Evolutionary conservation across 306 rosid genomes (phyloP).

Genomic region (Glycine soja): DNA sequence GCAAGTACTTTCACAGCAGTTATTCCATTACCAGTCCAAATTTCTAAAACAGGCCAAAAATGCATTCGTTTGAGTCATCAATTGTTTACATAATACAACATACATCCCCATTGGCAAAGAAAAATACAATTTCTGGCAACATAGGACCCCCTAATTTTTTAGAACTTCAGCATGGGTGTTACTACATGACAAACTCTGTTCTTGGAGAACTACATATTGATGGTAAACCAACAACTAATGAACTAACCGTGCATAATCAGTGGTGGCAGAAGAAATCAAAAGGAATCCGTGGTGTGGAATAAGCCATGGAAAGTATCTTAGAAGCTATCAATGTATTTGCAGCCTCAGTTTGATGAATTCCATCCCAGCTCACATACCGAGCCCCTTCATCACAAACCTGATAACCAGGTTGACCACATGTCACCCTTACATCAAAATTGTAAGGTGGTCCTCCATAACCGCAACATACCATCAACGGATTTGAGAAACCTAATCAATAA

Average conservation of each 20-base stretch:
- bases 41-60: slow-evolving; percentile 7
- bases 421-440: slow-evolving; percentile 69
- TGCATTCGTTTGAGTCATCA: not conserved
- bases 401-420: slow-evolving; percentile 81
- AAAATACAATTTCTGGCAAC: not conserved
- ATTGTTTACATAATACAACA: slow-evolving; percentile 20
- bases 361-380: slow-evolving; percentile 78
- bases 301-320: slow-evolving; percentile 64
- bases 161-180: slow-evolving; percentile 14
- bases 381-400: slow-evolving; percentile 74
- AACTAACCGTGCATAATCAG: slow-evolving; percentile 47
- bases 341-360: slow-evolving; percentile 77
- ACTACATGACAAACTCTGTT: slow-evolving; percentile 28
- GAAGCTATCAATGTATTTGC: slow-evolving; percentile 76
- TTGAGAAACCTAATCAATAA: slow-evolving; percentile 68
- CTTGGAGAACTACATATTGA: slow-evolving; percentile 33
- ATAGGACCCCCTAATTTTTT: not conserved
- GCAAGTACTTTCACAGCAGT: too few species aligned
- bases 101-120: slow-evolving; percentile 14
- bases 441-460: slow-evolving; percentile 94
- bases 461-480: slow-evolving; percentile 86
- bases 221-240: slow-evolving; percentile 23
- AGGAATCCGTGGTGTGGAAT: slow-evolving; percentile 70
- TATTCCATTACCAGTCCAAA: not conserved
- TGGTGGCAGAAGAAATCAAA: slow-evolving; percentile 75